Evolutionary conservation across 768 basidiomycete species (phyloP), one percentile per base, ranked within the genome.

Genomic region (Tubosaeta sp.): DNA sequence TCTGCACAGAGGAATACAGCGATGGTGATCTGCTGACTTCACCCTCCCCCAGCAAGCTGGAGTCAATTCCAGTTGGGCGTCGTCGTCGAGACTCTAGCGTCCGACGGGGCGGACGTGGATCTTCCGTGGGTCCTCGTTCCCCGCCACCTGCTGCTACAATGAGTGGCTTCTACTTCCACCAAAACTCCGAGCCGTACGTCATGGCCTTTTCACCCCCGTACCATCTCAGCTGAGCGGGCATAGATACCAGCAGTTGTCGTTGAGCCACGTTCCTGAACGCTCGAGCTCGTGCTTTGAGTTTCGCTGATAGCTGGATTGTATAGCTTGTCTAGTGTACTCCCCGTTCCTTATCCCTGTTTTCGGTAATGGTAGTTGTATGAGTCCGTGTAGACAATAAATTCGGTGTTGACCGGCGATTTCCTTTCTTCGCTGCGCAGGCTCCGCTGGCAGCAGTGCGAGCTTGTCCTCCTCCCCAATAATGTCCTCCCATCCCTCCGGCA

Each of bases 101-200:
- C 40, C 73, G 76, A 51, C 66, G 70, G 55, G 63, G 65, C 16
- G 67, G 71, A 42, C 75, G 80, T 19, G 76, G 79, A 14, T 69
- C 79, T 14, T 77, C 79, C 4, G 59, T 76, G n/a, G 72, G 75
- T 32, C 76, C 79, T 40, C 70, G 71, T 51, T 65, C 73, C 49
- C 66, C 73, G 41, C 71, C 76, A 6, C 74, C 81, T 7, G 64
- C 79, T 44, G 89, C 88, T 5, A 83, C 82, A 24, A 90, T 91
- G 87, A 87, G 80, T 56, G 90, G 93, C 32, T 94, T 90, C 72
- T 95, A 94, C 70, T 94, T 90, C 71, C 91, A 94, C 69, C 86
- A 87, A 76, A 88, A 92, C 66, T 93, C 90, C 49, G 90, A 91
- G 63, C 90, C 90, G 90, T 93, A 64, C 73, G 88, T 82, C n/a